Evolutionary conservation across 169 alveolate species (phyloP), one percentile per base, ranked within the genome.

Genomic region (Eimeria acervulina): DNA sequence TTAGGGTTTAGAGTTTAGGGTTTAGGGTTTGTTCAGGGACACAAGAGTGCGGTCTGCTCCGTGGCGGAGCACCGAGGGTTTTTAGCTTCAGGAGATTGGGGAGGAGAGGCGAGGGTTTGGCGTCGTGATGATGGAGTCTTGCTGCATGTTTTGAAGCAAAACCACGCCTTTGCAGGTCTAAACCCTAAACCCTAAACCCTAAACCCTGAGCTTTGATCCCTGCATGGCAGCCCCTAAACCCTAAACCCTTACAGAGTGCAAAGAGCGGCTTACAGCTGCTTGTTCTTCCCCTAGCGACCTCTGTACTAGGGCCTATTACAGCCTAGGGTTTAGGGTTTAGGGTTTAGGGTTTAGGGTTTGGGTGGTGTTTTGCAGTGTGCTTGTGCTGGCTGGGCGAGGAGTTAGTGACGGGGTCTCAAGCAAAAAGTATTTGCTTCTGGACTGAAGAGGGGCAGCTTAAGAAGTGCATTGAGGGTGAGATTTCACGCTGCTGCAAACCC

Each of bases 21-120:
- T 68, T 76, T 76, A 76, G 87, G 87, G 87, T 76, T 76, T 76
- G 33, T 28, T 40, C 90, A 81, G 90, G 90, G 90, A 19, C 90
- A 81, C 90, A 51, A 10, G 42, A 42, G 72, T 13, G 51, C 90
- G 21, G 70, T 81, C 19, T 81, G 90, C 31, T 81, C 90, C 31
- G 90, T 81, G 19, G 90, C 90, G 33, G 90, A 81, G 68, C 44
- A 26, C 21, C 26, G n/a, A 6, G 90, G 47, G 19, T 1, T 44
- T 13, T 55, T 81, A 19, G 90, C 90, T 3, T 42, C 90, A 17
- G 90, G 90, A 19, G 90, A 42, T 13, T 81, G 90, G 90, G 70
- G n/a, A 5, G 90, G 90, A 33, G 90, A 81, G 70, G 90, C 90
- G 42, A 81, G 90, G 70, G 90, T 81, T 81, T 81, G 90, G 90